Conservation (phyloP, 305 asterid genomes). For the Ruellia speciosa region DNA sequence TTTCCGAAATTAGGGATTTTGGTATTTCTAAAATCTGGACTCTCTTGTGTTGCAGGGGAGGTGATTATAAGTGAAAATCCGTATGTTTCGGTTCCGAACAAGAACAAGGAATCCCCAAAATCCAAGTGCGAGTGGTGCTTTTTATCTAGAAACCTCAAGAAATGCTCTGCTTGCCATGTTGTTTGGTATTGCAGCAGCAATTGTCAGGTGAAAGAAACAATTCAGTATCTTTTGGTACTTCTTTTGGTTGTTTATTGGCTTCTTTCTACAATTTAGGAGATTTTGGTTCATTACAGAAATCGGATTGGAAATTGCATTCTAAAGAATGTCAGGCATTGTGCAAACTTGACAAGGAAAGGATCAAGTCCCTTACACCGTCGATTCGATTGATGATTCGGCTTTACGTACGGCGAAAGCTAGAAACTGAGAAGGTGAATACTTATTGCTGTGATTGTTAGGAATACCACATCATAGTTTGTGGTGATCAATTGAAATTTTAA, state of each 20-base stretch:
- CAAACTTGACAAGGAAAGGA: conserved; percentile 51
- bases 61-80: conserved; percentile 67
- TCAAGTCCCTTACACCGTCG: conserved; percentile 59
- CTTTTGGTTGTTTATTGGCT: neutral
- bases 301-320: conserved; percentile 81
- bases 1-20: neutral
- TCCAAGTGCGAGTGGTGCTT: conserved; percentile 85
- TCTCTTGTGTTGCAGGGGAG: conserved; percentile 45
- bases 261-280: neutral
- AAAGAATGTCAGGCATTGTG: conserved; percentile 53
- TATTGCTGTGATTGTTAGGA: neutral
- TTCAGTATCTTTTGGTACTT: neutral
- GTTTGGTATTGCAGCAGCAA: conserved; percentile 69
- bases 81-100: conserved; percentile 69
- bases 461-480: neutral
- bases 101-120: conserved; percentile 46
- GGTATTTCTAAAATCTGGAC: neutral
- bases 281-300: conserved; percentile 38
- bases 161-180: conserved; percentile 80
- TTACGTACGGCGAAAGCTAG: conserved; percentile 55
- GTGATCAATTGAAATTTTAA: neutral
- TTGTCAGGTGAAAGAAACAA: conserved; percentile 58
- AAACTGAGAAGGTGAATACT: conserved; percentile 48
- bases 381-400: conserved; percentile 82
- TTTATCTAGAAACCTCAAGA: conserved; percentile 50